Percentiles rank a stretch among this genome's conserved stretches.
phyloP scores from a whole-genome alignment of 345 rosid genomes.

The Raphanus sativus region DNA sequence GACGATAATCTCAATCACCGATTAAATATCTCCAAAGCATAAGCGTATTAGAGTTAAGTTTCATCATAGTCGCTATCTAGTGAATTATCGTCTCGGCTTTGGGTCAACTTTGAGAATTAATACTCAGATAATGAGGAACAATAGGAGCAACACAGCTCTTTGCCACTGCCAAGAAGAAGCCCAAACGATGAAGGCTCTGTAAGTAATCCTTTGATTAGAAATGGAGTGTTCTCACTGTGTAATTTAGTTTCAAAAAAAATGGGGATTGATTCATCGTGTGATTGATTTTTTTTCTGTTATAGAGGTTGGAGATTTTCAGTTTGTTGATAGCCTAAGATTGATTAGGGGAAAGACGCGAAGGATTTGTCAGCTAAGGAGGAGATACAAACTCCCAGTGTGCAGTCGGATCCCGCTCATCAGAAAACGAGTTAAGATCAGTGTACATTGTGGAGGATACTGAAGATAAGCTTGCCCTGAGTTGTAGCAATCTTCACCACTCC shows the following conservation, averaged over 20 bases:
- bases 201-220: not conserved
- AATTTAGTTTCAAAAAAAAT: not conserved
- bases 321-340: slow-evolving; percentile 15
- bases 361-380: slow-evolving; percentile 31
- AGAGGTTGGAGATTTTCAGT: slow-evolving; percentile 20
- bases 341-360: slow-evolving; percentile 22
- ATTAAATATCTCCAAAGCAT: slow-evolving; percentile 3
- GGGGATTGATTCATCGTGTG: not conserved
- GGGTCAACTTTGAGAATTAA: not conserved
- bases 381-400: slow-evolving; percentile 10
- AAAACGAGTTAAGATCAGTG: slow-evolving; percentile 32
- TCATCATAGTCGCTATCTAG: not conserved
- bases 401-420: slow-evolving; percentile 26
- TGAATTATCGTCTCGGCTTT: not conserved
- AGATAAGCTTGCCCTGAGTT: slow-evolving; percentile 24
- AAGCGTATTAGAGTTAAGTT: slow-evolving; percentile 29
- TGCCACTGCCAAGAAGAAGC: slow-evolving; percentile 31
- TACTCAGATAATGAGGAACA: slow-evolving; percentile 16
- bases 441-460: slow-evolving; percentile 33
- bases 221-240: not conserved
- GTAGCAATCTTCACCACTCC: slow-evolving; percentile 26
- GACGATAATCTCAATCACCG: not conserved
- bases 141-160: slow-evolving; percentile 10
- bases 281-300: not conserved
- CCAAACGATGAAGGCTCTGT: slow-evolving; percentile 22